Evolutionary conservation across 202 grass and related monocot species (phyloP), one percentile per base, ranked within the genome.

Genomic region (Thinopyrum obtusiflorum): DNA sequence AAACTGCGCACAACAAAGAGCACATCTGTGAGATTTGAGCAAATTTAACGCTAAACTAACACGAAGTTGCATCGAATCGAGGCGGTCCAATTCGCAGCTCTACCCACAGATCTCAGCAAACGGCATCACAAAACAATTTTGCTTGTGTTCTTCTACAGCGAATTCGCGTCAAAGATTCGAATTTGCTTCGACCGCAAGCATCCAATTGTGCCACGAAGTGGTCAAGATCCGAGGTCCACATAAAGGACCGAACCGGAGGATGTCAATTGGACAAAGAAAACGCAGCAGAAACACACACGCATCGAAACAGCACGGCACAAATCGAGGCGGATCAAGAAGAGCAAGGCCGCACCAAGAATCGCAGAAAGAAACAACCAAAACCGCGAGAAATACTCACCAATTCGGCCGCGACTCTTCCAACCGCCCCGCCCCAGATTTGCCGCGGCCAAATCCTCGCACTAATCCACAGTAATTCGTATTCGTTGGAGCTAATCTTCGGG

Each of bases 151-250:
- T 13, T 60, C 27, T 15, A 42, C n/a, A 3, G 21, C 46, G 46
- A 88, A 84, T 80, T 84, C 32, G 14, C 68, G 31, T 26, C 76
- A 75, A 88, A 75, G 87, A 84, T 88, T 88, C 87, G 67, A 74
- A 67, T 68, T 77, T 51, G 7, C 29, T 40, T 36, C 64, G 18
- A 57, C 40, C 57, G 28, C 66, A 80, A 88, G 17, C 67, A 80
- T 59, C 81, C 31, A 84, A 73, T 65, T 53, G n/a, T 14, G 35
- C 11, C 36, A 33, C n/a, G 33, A 61, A 49, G 32, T 10, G 26
- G 65, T 29, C 74, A 65, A 72, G 73, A 88, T 88, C 86, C 73
- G 73, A 76, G 14, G 26, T 53, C 49, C 25, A 9, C 26, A 62
- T 31, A 28, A 49, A 61, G 53, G 14, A 31, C 77, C 53, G 28